Evolutionary conservation across 345 rosid genomes (phyloP), one percentile per base, ranked within the genome.

Genomic region (Pistacia integerrima): DNA sequence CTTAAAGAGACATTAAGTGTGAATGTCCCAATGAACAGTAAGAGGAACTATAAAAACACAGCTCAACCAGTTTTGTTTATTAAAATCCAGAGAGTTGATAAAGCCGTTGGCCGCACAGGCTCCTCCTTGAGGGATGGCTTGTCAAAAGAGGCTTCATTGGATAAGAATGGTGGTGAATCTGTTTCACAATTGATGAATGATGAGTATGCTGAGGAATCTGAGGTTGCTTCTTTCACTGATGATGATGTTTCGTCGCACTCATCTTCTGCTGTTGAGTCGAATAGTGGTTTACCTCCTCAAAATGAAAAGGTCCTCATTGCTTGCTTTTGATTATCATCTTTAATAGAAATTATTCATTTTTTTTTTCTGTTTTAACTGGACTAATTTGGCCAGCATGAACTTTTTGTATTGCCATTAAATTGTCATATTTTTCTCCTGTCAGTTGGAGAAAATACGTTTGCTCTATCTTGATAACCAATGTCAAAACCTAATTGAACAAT

Each of bases 171-270:
- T 22, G 82, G 84, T 38, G 96, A 87, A 67, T 95, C 99, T 25
- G 91, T 91, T 77, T 90, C 97, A 52, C 85, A 85, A 13, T 83
- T 94, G 25, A 91, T 90, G 93, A 89, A 82, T 63, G 97, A 89
- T 84, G 97, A 88, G 81, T 90, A 91, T 72, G 86, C 89, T 48
- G 96, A 90, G 67, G 98, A 95, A 89, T 92, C 94, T 36, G 98
- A 93, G 81, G 49, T 73, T 81, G 85, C 89, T 54, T 87, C 93
- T 72, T 84, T 86, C 74, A 87, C 92, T 18, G 94, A 91, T 69
- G 99, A 93, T 77, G 98, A 91, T 82, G 84, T 81, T 75, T 90
- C 97, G 74, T 89, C 96, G 11, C 98, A 85, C 30, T 90, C 97
- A n/a, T 80, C 88, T 70, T 76, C 88, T 11, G 79, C 87, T 18